Base-by-base conservation (phyloP, 192 early-diverging fungal species). In the Phycomyces nitens region DNA sequence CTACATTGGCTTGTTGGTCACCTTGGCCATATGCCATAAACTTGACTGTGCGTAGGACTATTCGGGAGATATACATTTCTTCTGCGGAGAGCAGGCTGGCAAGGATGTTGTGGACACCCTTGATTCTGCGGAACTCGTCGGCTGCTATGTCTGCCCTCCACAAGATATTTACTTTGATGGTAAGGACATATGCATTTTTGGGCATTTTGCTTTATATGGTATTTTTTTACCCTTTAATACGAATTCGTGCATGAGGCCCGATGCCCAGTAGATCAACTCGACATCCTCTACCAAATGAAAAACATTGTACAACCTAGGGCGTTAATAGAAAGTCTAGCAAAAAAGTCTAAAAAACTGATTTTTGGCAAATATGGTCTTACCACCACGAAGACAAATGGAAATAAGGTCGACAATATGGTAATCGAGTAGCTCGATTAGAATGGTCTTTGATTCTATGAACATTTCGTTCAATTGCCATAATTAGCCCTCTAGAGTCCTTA, bases 201-300 rank as follows among this genome's bases (percentile, higher is more conserved):
- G 18, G 11, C 12, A 47, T 47, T 14, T 47, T 47, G 18, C 18
- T 47, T 18, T 7, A n/a, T n/a, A 14, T 14, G 12, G 18, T n/a
- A 18, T 3, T 47, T n/a, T 47, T n/a, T 47, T 69, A 82, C 82
- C 84, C 74, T 83, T 85, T 41, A 83, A 66, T 1, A 82, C 83
- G 78, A 82, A 91, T 67, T 93, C 91, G 68, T 92, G 89, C 72
- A 92, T 83, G 2, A 93, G 66, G 44, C 87, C 88, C 0, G 89
- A 71, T 10, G 91, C 79, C 91, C 91, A 93, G 53, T 84, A 89
- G 6, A 86, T 86, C 1, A 93, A 77, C 55, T 93, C 91, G 44
- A 78, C 73, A 74, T 93, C 91, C 38, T 92, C 89, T 85, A 62
- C 44, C 12, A 14, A 26, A 41, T 11, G 24, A 49, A 52, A 59